Evolutionary conservation across 2,329 filamentous ascomycete genomes (phyloP), one percentile per base, ranked within the genome.

Genomic region (Gaeumannomyces tritici): DNA sequence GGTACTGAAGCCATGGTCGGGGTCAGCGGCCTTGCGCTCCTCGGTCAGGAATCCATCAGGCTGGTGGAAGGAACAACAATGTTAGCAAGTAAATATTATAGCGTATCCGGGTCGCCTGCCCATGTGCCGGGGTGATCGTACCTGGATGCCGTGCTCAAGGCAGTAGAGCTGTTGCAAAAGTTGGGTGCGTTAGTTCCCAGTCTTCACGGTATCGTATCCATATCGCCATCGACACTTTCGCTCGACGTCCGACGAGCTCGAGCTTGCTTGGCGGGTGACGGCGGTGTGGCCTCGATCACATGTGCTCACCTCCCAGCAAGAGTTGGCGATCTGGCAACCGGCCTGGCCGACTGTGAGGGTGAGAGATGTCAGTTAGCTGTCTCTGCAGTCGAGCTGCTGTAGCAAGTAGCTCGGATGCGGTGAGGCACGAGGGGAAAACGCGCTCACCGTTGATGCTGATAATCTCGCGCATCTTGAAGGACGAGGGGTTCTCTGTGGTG

Each of bases 291-390:
- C 33, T 18, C 33, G 13, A 35, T 35, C 33, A 27, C 3, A 28
- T 64, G 59, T 61, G 83, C 91, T 83, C 83, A 99, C 95, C 92
- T 99, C 95, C 95, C 95, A 99, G 88, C 95, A 98, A 73, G 95
- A 95, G 85, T 99, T 99, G 83, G 93, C 95, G 76, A 99, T 99
- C 80, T 99, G 95, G 88, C 95, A 98, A 89, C 95, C 95, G 78
- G 95, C 95, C 87, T 99, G 95, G 82, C 95, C 95, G 85, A 99
- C 95, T 99, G 79, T 74, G 74, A 61, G 71, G 66, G 77, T 73
- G 75, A 78, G 73, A 67, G 73, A 70, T 68, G 81, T 89, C 76
- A 89, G 84, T 60, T 51, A 8, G 26, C 26, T 27, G 11, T 24
- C 11, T 31, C 26, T 26, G n/a, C 13, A 31, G 18, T 57, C 56